Base-by-base conservation (phyloP, 2,329 filamentous ascomycete genomes). In the Aspergillus ochraceus region DNA sequence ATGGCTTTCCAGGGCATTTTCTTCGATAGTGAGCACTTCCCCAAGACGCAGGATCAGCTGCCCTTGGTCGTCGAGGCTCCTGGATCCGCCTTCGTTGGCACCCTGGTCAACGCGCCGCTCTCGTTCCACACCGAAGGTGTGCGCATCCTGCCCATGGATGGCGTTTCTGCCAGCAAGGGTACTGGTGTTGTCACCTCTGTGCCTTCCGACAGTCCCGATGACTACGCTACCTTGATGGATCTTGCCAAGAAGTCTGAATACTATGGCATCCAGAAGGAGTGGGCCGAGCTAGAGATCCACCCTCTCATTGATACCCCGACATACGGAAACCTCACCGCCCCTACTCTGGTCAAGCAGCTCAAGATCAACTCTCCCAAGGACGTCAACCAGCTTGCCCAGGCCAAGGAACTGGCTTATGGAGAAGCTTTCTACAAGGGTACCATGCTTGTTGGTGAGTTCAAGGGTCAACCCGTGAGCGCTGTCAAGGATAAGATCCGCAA, bases 361-460 rank as follows among this genome's bases (percentile, higher is more conserved):
- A 98, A 98, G 84, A 99, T 99, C 73, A 89, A 91, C 65, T 98
- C 94, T 12, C 94, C 95, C 63, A 99, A 99, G 79, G 95, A 99
- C 73, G 86, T 88, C 39, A 95, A 91, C 74, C 90, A 93, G 77
- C 87, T 99, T 51, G 90, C 90, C 50, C 90, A 97, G 76, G 95
- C 95, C 50, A 99, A 99, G 80, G 94, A 98, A 67, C 81, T 96
- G 66, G 93, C 95, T 0, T 99, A 99, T 84, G 97, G 95, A 78
- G 93, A 97, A 73, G 95, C 93, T 17, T 98, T 91, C 82, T 99
- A 99, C 81, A 92, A 97, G 79, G 95, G 95, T 66, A 89, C 85
- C 59, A 91, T 99, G 88, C 82, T 92, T 64, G 85, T 91, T 62
- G 95, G 95, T 59, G 90, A 97, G 30, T 96, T 90, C 79, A 90